Evolutionary conservation across 495 filamentous ascomycete species (phyloP), one percentile per base, ranked within the genome.

Genomic region (Podospora bellae-mahoneyi): DNA sequence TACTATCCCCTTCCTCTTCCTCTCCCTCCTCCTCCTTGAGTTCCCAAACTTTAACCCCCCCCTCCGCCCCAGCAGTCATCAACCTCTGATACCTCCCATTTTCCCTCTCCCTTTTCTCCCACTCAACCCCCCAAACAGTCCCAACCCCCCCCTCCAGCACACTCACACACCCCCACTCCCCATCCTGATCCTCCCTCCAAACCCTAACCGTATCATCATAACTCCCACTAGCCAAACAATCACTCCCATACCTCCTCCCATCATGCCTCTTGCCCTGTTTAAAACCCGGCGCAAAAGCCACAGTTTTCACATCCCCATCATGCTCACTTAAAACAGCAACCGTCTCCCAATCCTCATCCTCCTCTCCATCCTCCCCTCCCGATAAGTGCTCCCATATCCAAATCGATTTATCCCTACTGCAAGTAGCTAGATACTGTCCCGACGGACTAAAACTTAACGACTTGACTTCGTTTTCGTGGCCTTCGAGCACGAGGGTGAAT

Each of bases 321-420:
- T 99, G 95, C 78, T 98, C 95, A 78, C 89, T 90, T 78, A 97
- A 83, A 65, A 99, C 94, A 0, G 94, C 94, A 5, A 97, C 87
- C 6, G 95, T 97, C 86, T 99, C 95, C 76, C 91, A 97, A 69
- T 97, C 94, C 74, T 97, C 94, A 30, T 94, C 93, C 6, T 87
- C 91, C 16, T 72, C 75, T 16, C 15, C 39, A 0, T 48, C 65
- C 0, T 58, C 71, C 1, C 44, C 64, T 16, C 15, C 39, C 39
- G 39, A 48, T 3, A 98, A 84, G 75, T 97, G 94, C 78, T 99
- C 95, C 95, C 95, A 99, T 62, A 99, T 90, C 95, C 95, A 99
- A n/a, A 99, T 91, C 26, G 87, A 90, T 80, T 97, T 97, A 77
- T 99, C 95, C 13, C 95, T 84, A 26, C 87, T 89, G 75, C 93